Evolutionary conservation across 768 basidiomycete species (phyloP), one percentile per base, ranked within the genome.

Genomic region (Mrakia hoshinonis): DNA sequence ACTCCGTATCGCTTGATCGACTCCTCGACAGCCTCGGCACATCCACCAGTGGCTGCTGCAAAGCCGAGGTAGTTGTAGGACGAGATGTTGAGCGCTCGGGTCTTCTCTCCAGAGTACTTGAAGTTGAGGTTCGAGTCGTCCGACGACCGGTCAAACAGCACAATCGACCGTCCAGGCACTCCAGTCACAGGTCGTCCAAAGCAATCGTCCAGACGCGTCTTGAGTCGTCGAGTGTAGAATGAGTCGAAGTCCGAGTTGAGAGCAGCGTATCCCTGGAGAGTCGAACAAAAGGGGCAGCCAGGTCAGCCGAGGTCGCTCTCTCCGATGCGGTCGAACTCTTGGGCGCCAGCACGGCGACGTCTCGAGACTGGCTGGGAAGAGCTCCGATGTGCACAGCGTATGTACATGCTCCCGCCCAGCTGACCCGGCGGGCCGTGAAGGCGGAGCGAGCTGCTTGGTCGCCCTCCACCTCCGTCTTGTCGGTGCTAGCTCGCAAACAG

Each of bases 11-110:
- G 85, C 74, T 83, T 84, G 79, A 98, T 86, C 24, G 84, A 81
- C 74, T 90, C 88, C 77, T 94, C 92, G 10, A 92, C 94, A 6
- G 91, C 91, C 77, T 98, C 96, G 10, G 96, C 91, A 78, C 93
- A 96, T 7, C 90, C 90, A 18, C 96, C 96, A 3, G 85, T 85
- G 20, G 89, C 89, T 78, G 95, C 92, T 0, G 95, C 96, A 77
- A 99, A 99, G 4, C 96, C 96, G 76, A 99, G 91, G 79, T 98
- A 99, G 81, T 98, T 99, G 83, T 99, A 99, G 10, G 92, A 96
- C 0, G 93, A 94, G 75, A 98, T 89, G 79, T 99, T 99, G 75
- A 99, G 88, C 0, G 88, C 90, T 66, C 94, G 90, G 0, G 91
- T 93, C 31, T 76, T 79, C 0, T 83, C 85, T 72, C 93, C 95